Conservation (phyloP, 2,329 filamentous ascomycete species). For the Colletotrichum spinosum region DNA sequence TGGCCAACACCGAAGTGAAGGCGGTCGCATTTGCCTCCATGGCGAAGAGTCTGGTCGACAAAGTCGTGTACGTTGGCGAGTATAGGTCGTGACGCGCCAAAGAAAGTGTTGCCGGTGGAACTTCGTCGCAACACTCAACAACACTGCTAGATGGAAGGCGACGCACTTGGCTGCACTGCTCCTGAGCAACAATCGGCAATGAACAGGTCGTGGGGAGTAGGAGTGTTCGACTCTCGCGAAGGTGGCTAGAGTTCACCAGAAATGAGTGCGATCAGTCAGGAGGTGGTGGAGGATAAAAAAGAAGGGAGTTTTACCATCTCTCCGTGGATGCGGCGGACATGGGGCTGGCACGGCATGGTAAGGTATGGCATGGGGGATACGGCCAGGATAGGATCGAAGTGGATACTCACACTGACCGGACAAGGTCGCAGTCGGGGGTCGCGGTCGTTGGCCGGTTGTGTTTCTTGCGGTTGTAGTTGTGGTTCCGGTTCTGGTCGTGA, state of each 20-base stretch:
- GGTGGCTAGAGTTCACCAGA: conserved; percentile 20
- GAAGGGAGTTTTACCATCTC: conserved; percentile 27
- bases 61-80: background rate
- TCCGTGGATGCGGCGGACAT: conserved; percentile 18
- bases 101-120: conserved; percentile 6
- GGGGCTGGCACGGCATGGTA: background rate
- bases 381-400: conserved; percentile 9
- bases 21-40: conserved; percentile 73
- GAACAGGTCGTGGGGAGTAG: conserved; percentile 9
- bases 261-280: conserved; percentile 19
- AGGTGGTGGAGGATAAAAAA: conserved; percentile 28
- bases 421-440: conserved; percentile 16
- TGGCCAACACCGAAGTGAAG: conserved; percentile 77
- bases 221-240: conserved; percentile 25
- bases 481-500: background rate
- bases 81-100: conserved; percentile 7
- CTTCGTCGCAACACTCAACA: conserved; percentile 11
- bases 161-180: conserved; percentile 8
- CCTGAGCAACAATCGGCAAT: conserved; percentile 4
- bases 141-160: conserved; percentile 2
- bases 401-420: conserved; percentile 19
- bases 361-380: background rate
- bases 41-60: conserved; percentile 23
- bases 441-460: conserved; percentile 6
- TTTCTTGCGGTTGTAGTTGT: conserved; percentile 2